These are phyloP conservation scores for Cicer cuneatum DNA, from an alignment of 306 rosid species.

Conservation along the genomic window DNA sequence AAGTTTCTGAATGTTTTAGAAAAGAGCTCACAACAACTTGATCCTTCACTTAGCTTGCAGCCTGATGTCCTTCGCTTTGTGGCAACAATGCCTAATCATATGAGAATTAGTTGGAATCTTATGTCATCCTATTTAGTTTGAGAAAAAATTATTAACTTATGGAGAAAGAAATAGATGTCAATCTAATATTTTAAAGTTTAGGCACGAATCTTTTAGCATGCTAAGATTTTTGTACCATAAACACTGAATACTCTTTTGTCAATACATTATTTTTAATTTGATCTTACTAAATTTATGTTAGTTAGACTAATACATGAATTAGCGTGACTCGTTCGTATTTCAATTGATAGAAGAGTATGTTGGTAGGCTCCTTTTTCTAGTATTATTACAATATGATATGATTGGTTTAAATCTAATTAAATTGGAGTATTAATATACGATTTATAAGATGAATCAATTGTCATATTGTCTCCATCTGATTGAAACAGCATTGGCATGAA, in stretches of 20 bases:
- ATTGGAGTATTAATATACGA: neutral
- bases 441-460: neutral
- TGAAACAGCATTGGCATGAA: no score
- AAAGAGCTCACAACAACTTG: conserved; percentile 47
- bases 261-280: neutral
- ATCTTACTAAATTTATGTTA: neutral
- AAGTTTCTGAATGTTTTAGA: conserved; percentile 65
- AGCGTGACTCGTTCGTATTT: no score
- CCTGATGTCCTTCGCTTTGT: conserved; percentile 84
- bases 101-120: conserved; percentile 97
- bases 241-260: neutral
- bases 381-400: neutral
- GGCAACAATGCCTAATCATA: conserved; percentile 90
- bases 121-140: conserved; percentile 90
- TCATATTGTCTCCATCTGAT: no score
- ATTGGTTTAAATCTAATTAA: neutral
- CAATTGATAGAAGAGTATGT: no score
- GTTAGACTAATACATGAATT: neutral
- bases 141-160: conserved; percentile 29
- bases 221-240: neutral
- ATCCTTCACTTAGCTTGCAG: conserved; percentile 46
- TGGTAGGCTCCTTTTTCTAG: no score
- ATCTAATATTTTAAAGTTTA: conserved; percentile 3
- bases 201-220: conserved; percentile 20
- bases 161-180: conserved; percentile 19